These are phyloP conservation scores for Pugionium cornutum DNA, from an alignment of 345 rosid species.

Conservation along the genomic window DNA sequence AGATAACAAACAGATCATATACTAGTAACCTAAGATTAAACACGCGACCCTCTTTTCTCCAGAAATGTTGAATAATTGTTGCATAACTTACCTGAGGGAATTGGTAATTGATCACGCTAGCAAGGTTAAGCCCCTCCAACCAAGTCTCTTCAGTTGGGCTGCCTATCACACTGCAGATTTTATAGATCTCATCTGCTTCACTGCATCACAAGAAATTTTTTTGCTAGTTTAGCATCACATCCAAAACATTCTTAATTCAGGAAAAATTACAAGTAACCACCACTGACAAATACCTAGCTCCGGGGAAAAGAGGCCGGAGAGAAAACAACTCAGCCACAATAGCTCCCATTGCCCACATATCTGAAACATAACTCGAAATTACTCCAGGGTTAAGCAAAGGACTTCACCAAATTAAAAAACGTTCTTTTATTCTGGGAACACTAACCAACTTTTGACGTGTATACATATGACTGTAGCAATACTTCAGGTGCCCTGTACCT, in stretches of 20 bases:
- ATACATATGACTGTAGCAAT: constrained; percentile 74
- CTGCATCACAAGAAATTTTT: constrained; percentile 46
- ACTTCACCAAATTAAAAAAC: not conserved
- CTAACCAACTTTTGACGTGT: constrained; percentile 91
- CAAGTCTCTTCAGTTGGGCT: constrained; percentile 76
- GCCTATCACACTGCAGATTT: constrained; percentile 87
- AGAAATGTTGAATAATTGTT: not conserved
- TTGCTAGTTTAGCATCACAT: constrained; percentile 6
- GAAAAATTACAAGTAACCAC: not conserved
- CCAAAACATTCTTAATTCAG: constrained; percentile 7
- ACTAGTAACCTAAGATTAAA: not conserved
- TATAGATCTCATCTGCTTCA: constrained; percentile 94
- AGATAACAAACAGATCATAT: constrained; percentile 19
- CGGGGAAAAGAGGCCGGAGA: constrained; percentile 90
- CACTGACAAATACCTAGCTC: constrained; percentile 55
- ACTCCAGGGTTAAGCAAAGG: constrained; percentile 2
- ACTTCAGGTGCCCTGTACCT: constrained; percentile 99
- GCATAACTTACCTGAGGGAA: constrained; percentile 61
- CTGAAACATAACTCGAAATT: constrained; percentile 42
- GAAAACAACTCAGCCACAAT: constrained; percentile 85
- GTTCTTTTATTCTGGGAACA: constrained; percentile 11
- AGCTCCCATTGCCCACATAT: constrained; percentile 99
- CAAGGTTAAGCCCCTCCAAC: constrained; percentile 88
- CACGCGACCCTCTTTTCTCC: not conserved
- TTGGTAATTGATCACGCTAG: constrained; percentile 70